Evolutionary conservation across 2,329 filamentous ascomycete genomes (phyloP).

Genomic region (Pseudogymnoascus verrucosus): DNA sequence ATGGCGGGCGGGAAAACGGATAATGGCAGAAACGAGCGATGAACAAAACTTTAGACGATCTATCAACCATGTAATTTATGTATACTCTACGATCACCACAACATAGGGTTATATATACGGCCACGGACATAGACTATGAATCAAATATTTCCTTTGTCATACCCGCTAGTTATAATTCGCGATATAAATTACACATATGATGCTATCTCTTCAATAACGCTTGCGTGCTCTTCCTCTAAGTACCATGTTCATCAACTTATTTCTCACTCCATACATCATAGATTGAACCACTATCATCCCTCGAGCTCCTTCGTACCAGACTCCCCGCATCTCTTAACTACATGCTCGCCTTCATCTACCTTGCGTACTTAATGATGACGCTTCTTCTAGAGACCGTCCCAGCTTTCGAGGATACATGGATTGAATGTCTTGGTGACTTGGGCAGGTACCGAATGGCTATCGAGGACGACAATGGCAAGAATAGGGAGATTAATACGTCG

Average conservation of each 20-base stretch:
- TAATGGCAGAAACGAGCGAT: neutral
- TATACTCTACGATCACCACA: neutral
- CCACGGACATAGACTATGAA: neutral
- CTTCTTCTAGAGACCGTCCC: constrained; percentile 79
- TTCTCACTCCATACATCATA: neutral
- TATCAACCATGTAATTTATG: neutral
- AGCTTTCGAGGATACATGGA: constrained; percentile 80
- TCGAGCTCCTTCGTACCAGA: constrained; percentile 67
- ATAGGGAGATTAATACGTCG: constrained; percentile 65
- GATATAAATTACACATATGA: too few species aligned
- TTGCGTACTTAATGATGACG: constrained; percentile 88
- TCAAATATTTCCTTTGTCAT: neutral
- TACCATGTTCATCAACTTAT: too few species aligned
- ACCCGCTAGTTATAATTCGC: neutral
- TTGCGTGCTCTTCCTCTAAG: too few species aligned
- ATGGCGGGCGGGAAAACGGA: neutral
- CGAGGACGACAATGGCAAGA: constrained; percentile 68
- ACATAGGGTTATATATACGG: neutral
- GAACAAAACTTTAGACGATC: neutral
- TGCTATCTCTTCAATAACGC: too few species aligned
- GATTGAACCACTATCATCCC: constrained; percentile 36
- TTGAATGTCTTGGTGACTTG: constrained; percentile 83
- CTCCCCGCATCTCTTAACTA: constrained; percentile 73
- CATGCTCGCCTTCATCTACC: constrained; percentile 85
- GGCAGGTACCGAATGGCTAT: constrained; percentile 83